Base-by-base conservation (phyloP, 2,329 filamentous ascomycete species). In the Neonectria ditissima region DNA sequence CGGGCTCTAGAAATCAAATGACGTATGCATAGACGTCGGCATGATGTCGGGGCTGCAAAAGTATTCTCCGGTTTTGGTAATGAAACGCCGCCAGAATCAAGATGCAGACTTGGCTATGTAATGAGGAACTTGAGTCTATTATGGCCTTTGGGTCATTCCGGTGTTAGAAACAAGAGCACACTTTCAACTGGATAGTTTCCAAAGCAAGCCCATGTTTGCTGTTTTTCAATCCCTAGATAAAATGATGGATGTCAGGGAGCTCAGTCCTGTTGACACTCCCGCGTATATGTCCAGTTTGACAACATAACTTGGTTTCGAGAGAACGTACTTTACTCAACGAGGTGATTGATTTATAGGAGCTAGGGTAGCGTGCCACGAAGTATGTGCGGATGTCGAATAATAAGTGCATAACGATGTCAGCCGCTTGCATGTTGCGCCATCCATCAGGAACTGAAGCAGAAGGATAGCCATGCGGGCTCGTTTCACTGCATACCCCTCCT, bases 221-320 rank as follows among this genome's bases (percentile, higher is more conserved):
- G 45, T 30, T 4, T 20, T 28, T n/a, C n/a, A n/a, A n/a, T n/a
- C n/a, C n/a, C n/a, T n/a, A n/a, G n/a, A n/a, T n/a, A n/a, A n/a
- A n/a, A n/a, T n/a, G n/a, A n/a, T n/a, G n/a, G n/a, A n/a, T n/a
- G n/a, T n/a, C n/a, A n/a, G n/a, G n/a, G n/a, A n/a, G n/a, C n/a
- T n/a, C n/a, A n/a, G n/a, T n/a, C n/a, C 24, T 34, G 30, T 20
- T 39, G 16, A 45, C 56, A 59, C 47, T 53, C 28, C 20, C 48
- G 20, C n/a, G 16, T 9, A 30, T 24, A n/a, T 26, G 24, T 18
- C 22, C 37, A 53, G n/a, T 39, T 30, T 43, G 32, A 32, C 18
- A 24, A 8, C 16, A n/a, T 6, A 22, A 39, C 30, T 37, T 39
- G 20, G 26, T 24, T 18, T 59, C 26, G 14, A 9, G 20, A 39